These are phyloP conservation scores for Solanum lycopersicoides DNA, from an alignment of 257 asterid genomes.

Conservation along the genomic window DNA sequence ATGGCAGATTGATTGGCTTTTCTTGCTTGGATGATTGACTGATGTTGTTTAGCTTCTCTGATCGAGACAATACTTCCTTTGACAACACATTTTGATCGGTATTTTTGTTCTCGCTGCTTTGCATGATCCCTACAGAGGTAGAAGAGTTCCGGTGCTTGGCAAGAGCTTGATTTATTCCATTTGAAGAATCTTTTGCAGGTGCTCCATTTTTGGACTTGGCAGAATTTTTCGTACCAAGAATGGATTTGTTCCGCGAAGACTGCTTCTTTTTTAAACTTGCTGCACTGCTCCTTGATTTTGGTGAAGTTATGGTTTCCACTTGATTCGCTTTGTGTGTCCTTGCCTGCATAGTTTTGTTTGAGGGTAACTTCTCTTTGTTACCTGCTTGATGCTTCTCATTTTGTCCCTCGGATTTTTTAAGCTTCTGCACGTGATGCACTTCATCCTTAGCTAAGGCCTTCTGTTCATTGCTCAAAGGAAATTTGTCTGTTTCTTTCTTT, in stretches of 20 bases:
- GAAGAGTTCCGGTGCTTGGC: not conserved
- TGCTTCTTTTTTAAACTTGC: constrained; percentile 27
- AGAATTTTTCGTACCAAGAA: constrained; percentile 16
- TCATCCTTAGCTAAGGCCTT: constrained; percentile 14
- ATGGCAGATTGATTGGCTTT: constrained; percentile 16
- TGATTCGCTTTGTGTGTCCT: constrained; percentile 24
- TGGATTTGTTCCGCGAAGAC: constrained; percentile 16
- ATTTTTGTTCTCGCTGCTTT: constrained; percentile 5
- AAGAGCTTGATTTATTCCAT: constrained; percentile 2
- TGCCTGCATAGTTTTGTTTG: constrained; percentile 26
- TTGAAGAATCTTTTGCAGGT: constrained; percentile 19
- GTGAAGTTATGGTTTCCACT: constrained; percentile 21
- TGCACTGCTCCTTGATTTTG: constrained; percentile 24
- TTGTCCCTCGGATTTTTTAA: constrained; percentile 12
- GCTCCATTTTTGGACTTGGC: constrained; percentile 14
- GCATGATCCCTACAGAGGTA: not conserved
- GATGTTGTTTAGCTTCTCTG: not conserved
- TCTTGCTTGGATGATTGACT: constrained; percentile 4
- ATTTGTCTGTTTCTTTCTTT: constrained; percentile 20
- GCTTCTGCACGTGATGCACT: constrained; percentile 14
- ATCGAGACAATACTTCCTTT: not conserved
- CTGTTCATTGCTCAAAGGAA: constrained; percentile 17
- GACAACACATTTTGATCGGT: constrained; percentile 9
- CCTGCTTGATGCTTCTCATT: constrained; percentile 24
- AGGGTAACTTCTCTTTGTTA: constrained; percentile 24